Evolutionary conservation across 1,139 yeast genomes (phyloP).

Genomic region (Debaryomyces nepalensis): DNA sequence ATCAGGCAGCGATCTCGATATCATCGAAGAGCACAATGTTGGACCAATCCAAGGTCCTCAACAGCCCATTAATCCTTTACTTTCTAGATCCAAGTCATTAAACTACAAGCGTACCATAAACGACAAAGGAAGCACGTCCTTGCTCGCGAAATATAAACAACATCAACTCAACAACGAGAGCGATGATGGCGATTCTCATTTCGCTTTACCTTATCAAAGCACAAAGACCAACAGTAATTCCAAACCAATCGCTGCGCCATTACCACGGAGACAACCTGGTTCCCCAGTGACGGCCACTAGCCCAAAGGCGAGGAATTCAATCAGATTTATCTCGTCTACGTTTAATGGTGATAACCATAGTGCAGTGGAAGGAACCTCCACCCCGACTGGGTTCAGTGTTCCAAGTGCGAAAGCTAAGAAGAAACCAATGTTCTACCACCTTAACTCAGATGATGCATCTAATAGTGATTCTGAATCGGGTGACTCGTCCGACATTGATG

Average conservation of each 20-base stretch:
- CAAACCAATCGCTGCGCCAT: constrained; percentile 14
- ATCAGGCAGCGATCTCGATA: constrained; percentile 29
- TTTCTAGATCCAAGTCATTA: constrained; percentile 36
- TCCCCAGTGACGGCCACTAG: constrained; percentile 13
- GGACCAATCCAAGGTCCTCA: constrained; percentile 18
- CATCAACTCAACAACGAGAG: constrained; percentile 20
- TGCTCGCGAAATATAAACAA: constrained; percentile 34
- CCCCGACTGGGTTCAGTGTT: constrained; percentile 12
- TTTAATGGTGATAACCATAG: constrained; percentile 16
- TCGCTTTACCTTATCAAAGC: constrained; percentile 30
- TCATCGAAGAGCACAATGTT: constrained; percentile 27
- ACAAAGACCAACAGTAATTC: constrained; percentile 7
- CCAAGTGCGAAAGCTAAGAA: neutral
- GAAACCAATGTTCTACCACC: constrained; percentile 40
- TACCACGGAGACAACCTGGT: constrained; percentile 14
- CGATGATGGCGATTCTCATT: constrained; percentile 18
- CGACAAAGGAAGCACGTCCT: constrained; percentile 19
- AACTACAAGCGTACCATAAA: constrained; percentile 27
- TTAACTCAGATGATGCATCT: constrained; percentile 25
- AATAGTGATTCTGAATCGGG: constrained; percentile 22
- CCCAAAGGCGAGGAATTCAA: constrained; percentile 26
- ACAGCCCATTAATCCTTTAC: constrained; percentile 20
- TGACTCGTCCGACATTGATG: constrained; percentile 8
- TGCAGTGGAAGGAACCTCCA: constrained; percentile 21
- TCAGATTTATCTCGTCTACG: constrained; percentile 39